phyloP scores from a whole-genome alignment of 108 stramenopile genomes.

The Nitzschia sp. region DNA sequence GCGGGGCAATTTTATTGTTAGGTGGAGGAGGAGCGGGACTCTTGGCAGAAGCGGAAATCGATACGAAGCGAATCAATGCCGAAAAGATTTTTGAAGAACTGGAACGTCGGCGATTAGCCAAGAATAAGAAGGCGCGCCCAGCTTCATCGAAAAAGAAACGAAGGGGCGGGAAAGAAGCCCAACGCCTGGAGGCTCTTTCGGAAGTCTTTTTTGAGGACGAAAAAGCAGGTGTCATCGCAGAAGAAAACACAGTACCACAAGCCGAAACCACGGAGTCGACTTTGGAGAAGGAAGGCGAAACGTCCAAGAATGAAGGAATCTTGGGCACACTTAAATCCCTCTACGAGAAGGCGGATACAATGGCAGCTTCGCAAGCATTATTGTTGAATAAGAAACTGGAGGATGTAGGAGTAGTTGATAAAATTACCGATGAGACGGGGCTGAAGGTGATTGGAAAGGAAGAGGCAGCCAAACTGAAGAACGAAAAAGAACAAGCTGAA shows the following conservation, averaged over 20 bases:
- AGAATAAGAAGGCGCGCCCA: neutral
- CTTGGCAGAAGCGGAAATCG: slow-evolving; percentile 66
- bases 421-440: slow-evolving; percentile 88
- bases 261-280: slow-evolving; percentile 11
- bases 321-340: slow-evolving; percentile 65
- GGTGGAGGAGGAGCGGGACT: slow-evolving; percentile 59
- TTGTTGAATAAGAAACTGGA: slow-evolving; percentile 86
- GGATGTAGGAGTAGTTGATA: slow-evolving; percentile 80
- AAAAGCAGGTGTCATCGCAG: neutral
- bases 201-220: slow-evolving; percentile 52
- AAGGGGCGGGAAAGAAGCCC: slow-evolving; percentile 60
- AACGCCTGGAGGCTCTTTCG: slow-evolving; percentile 64
- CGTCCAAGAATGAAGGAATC: slow-evolving; percentile 31
- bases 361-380: slow-evolving; percentile 85
- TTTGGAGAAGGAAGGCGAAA: slow-evolving; percentile 4
- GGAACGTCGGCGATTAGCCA: slow-evolving; percentile 53
- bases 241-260: slow-evolving; percentile 23
- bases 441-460: slow-evolving; percentile 79
- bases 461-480: slow-evolving; percentile 39
- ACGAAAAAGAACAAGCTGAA: neutral
- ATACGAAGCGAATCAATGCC: slow-evolving; percentile 64
- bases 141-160: slow-evolving; percentile 44
- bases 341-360: slow-evolving; percentile 80
- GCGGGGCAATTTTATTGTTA: slow-evolving; percentile 60
- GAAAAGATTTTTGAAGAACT: slow-evolving; percentile 82